These are phyloP conservation scores for Sanghuangporus sanghuang DNA, from an alignment of 1,284 basidiomycete species.

Conservation along the genomic window DNA sequence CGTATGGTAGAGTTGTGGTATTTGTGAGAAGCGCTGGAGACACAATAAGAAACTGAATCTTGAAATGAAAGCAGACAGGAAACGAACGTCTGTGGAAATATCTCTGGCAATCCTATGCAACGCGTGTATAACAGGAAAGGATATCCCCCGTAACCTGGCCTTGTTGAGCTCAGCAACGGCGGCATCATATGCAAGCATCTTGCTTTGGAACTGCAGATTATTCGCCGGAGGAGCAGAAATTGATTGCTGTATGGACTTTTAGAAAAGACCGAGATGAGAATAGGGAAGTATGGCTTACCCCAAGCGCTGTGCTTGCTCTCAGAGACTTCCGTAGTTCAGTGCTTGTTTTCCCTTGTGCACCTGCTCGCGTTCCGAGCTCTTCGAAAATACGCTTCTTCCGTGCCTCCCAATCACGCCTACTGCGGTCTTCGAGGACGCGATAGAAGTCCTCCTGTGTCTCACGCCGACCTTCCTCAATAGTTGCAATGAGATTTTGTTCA, in stretches of 20 bases:
- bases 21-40: constrained; percentile 33
- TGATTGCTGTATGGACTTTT: constrained; percentile 9
- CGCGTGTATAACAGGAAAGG: constrained; percentile 70
- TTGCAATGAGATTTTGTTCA: constrained; percentile 90
- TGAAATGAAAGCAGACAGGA: constrained; percentile 20
- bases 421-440: constrained; percentile 68
- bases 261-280: too few species aligned
- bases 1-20: constrained; percentile 65
- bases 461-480: constrained; percentile 85
- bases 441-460: constrained; percentile 88
- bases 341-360: constrained; percentile 42
- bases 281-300: too few species aligned
- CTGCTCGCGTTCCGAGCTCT: constrained; percentile 70
- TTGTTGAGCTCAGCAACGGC: constrained; percentile 72
- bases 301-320: constrained; percentile 48
- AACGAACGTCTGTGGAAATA: constrained; percentile 50
- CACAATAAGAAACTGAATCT: constrained; percentile 28
- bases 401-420: constrained; percentile 82
- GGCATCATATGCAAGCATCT: constrained; percentile 93
- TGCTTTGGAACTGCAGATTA: constrained; percentile 78
- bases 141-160: constrained; percentile 63
- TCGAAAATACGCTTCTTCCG: constrained; percentile 89
- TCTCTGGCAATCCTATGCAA: constrained; percentile 60
- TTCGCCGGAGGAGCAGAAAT: constrained; percentile 23
- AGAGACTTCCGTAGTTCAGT: constrained; percentile 55